phyloP scores from a whole-genome alignment of 2,329 filamentous ascomycete species.

The Ceratocystis eucalypticola region DNA sequence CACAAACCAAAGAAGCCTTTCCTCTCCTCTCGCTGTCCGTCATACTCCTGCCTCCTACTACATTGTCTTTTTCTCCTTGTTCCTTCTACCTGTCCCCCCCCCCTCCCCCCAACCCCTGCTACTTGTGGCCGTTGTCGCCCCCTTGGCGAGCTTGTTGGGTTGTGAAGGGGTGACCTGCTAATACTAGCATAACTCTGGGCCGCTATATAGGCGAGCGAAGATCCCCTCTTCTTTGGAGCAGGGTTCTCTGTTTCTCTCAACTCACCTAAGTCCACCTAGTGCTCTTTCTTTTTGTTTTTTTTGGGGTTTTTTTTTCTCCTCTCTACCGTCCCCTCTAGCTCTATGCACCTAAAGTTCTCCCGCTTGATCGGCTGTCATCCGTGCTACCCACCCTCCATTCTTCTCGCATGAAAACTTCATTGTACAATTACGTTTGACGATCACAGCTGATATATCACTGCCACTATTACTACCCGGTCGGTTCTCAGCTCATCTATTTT shows the following conservation, averaged over 20 bases:
- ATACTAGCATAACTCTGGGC: not conserved
- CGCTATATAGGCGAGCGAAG: slow-evolving; percentile 8
- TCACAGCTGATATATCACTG: not conserved
- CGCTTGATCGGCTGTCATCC: slow-evolving; percentile 3
- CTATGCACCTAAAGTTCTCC: not conserved
- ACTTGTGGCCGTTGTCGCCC: not conserved
- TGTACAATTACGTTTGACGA: not conserved
- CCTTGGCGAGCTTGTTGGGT: not conserved
- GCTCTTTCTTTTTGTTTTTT: too few relatives aligned
- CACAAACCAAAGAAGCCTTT: too few relatives aligned
- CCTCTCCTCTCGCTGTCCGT: not conserved
- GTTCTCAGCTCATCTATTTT: not conserved
- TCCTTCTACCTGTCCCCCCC: not conserved
- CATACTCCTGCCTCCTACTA: not conserved
- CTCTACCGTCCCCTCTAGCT: not conserved
- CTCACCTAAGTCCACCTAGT: too few relatives aligned
- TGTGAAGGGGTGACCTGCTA: not conserved
- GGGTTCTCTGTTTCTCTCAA: not conserved
- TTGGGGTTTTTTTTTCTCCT: not conserved
- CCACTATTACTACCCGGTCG: not conserved
- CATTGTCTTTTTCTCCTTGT: slow-evolving; percentile 4
- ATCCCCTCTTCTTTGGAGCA: slow-evolving; percentile 1
- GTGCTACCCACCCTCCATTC: slow-evolving; percentile 1
- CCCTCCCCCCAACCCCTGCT: not conserved
- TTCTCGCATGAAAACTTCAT: slow-evolving; percentile 4